Conservation (phyloP, 1,284 basidiomycete species). For the Laetiporus sulphureus region DNA sequence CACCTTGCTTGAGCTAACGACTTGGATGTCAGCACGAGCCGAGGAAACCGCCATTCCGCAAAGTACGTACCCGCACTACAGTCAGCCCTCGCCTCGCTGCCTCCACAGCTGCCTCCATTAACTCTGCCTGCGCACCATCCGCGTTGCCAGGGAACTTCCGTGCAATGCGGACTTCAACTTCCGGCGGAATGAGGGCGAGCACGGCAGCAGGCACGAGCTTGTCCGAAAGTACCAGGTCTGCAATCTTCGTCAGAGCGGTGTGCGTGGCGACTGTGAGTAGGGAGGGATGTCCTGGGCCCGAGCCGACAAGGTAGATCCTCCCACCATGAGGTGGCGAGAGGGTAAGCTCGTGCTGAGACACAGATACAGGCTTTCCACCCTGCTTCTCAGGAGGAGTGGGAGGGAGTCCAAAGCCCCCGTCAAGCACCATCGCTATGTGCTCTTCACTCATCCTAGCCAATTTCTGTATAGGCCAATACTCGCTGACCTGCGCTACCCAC, state of each 20-base stretch:
- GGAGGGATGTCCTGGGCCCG: slow-evolving; percentile 91
- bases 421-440: slow-evolving; percentile 66
- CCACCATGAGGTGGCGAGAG: slow-evolving; percentile 38
- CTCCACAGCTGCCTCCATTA: slow-evolving; percentile 87
- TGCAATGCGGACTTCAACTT: slow-evolving; percentile 74
- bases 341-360: slow-evolving; percentile 24
- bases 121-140: slow-evolving; percentile 88
- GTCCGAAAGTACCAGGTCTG: slow-evolving; percentile 88
- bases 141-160: slow-evolving; percentile 98
- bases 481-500: slow-evolving; percentile 89
- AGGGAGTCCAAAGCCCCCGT: slow-evolving; percentile 28
- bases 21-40: slow-evolving; percentile 4
- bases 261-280: slow-evolving; percentile 88
- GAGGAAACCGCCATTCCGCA: background rate
- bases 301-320: slow-evolving; percentile 84
- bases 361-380: slow-evolving; percentile 5
- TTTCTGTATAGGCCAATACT: slow-evolving; percentile 86
- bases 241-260: slow-evolving; percentile 69
- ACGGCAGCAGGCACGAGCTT: slow-evolving; percentile 95
- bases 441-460: slow-evolving; percentile 62
- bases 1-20: slow-evolving; percentile 88
- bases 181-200: slow-evolving; percentile 79
- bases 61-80: slow-evolving; percentile 70
- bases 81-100: slow-evolving; percentile 76
- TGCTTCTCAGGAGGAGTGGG: slow-evolving; percentile 9